Evolutionary conservation across 495 filamentous ascomycete species (phyloP).

Genomic region (Bryoglossum gracile): DNA sequence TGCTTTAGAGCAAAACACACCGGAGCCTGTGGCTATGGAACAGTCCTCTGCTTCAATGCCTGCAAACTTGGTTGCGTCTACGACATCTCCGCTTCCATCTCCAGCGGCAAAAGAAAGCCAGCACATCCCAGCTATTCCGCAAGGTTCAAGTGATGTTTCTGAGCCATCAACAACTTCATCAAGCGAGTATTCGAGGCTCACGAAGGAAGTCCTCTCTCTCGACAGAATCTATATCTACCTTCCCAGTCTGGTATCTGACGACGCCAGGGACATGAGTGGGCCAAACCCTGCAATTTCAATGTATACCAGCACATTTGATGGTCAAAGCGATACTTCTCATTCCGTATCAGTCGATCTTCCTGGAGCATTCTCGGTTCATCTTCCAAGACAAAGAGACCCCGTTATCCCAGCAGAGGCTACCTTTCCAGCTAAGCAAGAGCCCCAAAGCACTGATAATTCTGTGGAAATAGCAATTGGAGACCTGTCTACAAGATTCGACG

Average conservation of each 20-base stretch:
- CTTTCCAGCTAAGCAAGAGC: neutral
- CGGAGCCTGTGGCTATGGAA: neutral
- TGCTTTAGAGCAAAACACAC: neutral
- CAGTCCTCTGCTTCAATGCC: neutral
- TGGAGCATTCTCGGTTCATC: constrained; percentile 45
- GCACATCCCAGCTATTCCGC: constrained; percentile 17
- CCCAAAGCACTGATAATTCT: constrained; percentile 26
- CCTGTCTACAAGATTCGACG: constrained; percentile 54
- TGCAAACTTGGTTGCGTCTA: neutral
- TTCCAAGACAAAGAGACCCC: constrained; percentile 7
- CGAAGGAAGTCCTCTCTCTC: constrained; percentile 29
- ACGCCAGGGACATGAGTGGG: neutral
- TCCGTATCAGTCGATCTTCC: constrained; percentile 43
- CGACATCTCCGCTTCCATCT: neutral
- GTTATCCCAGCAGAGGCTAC: neutral
- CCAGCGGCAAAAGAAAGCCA: neutral
- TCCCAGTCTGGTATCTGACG: constrained; percentile 13
- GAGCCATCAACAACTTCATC: constrained; percentile 21
- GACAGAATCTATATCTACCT: constrained; percentile 28
- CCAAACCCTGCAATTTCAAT: neutral
- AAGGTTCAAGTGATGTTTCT: constrained; percentile 20
- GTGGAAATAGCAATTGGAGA: constrained; percentile 52
- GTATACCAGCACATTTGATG: constrained; percentile 21
- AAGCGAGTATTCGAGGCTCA: constrained; percentile 20
- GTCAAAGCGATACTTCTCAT: constrained; percentile 19